Evolutionary conservation across 148 eudicot genomes (phyloP), one percentile per base, ranked within the genome.

Genomic region (Amaranthus palmeri): DNA sequence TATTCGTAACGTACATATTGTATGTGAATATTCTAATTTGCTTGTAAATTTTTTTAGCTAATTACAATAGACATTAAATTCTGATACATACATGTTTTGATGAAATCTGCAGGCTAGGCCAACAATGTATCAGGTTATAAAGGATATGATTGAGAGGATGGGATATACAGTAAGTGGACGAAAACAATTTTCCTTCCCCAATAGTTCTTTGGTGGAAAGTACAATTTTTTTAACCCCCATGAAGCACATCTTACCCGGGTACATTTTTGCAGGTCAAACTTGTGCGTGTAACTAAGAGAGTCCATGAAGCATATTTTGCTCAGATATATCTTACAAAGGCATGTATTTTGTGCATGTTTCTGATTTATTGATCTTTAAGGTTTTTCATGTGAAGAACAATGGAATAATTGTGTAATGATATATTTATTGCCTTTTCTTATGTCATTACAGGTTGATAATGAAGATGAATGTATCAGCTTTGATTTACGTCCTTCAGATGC

Each of bases 401-500:
- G 6, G 52, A 44, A 10, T 52, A 63, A 54, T 17, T 47, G 55
- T 53, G 40, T 7, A 53, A 10, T n/a, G 13, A 41, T 56, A 13
- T 36, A 25, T 56, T 10, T 25, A 3, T 53, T 41, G 41, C 45
- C 12, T 12, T 50, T 61, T 66, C 46, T 53, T 57, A 44, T 64
- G 17, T 76, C 60, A 59, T 70, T 73, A 56, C 78, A 95, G 99
- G 78, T 83, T 76, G 93, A 71, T 63, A 80, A 89, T 69, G 90
- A 91, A 83, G 79, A 75, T 36, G 93, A 88, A 52, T 80, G 87
- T 67, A 71, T 95, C 66, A 86, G 90, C 78, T 88, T 95, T 81
- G 99, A 95, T 74, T 87, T 95, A 71, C 86, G 97, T 61, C 99
- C 99, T 54, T 92, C 99, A 40, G 99, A 95, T 76, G 96, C 99